Base-by-base conservation (phyloP, 2,329 filamentous ascomycete genomes). In the Zymoseptoria pseudotritici region DNA sequence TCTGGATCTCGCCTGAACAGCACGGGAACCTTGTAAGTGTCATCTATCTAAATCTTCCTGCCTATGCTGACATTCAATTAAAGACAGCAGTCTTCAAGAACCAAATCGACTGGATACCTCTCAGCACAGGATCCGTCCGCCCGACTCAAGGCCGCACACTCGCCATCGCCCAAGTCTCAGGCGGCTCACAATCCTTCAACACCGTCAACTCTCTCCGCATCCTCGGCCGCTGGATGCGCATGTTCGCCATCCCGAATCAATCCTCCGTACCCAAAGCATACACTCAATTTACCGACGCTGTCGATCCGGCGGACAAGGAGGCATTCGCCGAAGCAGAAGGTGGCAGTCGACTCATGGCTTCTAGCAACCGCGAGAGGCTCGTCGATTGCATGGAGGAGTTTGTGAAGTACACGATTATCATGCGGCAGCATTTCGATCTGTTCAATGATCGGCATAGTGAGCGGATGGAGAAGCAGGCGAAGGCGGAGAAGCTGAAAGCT, bases 51-150 rank as follows among this genome's bases (percentile, higher is more conserved):
- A 2, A 19, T 10, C 52, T 54, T 1, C 6, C 4, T 24, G 2
- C 22, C 22, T 5, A 24, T 24, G 4, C 22, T 24, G 22, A 24
- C 3, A 3, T 24, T 24, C 22, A 24, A 24, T 5, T 4, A 24
- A 4, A 24, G 77, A 87, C 85, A 0, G 83, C 80, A 3, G 82
- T 87, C 0, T 88, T 88, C 77, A 88, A 88, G 64, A 86, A 86
- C 64, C 85, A 88, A 64, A 87, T 88, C 54, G 86, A 88, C 70
- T 88, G 86, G 86, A 85, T 88, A 49, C 85, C 85, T 0, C 75
- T 88, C 0, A 80, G 76, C 1, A 81, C 81, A 0, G 85, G 85
- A 22, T 82, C 82, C 8, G 81, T 88, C 0, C 82, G 85, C 0
- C 86, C 84, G 0, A 88, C 86, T 0, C 85, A 88, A 73, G 85